A percentile compares a stretch with the other conserved stretches of the same genome.
These are phyloP conservation scores for Angomonas deanei DNA, from an alignment of 208 protist genomes.

Conservation along the genomic window DNA sequence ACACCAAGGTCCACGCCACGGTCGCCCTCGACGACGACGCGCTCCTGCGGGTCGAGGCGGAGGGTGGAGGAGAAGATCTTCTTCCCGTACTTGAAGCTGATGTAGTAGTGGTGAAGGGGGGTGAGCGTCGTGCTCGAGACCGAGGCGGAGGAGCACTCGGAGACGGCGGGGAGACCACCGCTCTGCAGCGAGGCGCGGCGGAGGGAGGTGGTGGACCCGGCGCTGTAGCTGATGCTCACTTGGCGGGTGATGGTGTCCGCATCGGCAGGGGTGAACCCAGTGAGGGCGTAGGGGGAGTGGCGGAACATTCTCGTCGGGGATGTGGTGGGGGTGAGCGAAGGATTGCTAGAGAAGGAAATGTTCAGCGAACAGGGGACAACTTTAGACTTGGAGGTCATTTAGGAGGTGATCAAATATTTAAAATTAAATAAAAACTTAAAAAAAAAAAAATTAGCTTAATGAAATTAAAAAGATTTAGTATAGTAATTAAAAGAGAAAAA, in stretches of 20 bases:
- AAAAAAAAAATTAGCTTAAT: slow-evolving; percentile 5
- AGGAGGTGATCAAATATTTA: not conserved
- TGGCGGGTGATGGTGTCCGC: slow-evolving; percentile 13
- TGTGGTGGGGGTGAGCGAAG: not conserved
- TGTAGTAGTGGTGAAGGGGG: slow-evolving; percentile 21
- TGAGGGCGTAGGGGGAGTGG: slow-evolving; percentile 57
- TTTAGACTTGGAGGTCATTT: not conserved
- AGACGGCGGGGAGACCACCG: too few relatives aligned
- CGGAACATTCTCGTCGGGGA: slow-evolving; percentile 27
- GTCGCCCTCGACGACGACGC: slow-evolving; percentile 70
- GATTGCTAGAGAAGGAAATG: slow-evolving; percentile 15
- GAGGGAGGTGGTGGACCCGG: slow-evolving; percentile 2
- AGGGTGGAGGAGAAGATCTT: slow-evolving; percentile 36
- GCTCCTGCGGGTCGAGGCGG: slow-evolving; percentile 22
- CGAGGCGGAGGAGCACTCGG: not conserved
- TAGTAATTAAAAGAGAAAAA: slow-evolving; percentile 7
- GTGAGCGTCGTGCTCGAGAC: slow-evolving; percentile 7
- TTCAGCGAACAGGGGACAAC: too few relatives aligned
- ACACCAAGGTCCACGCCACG: slow-evolving; percentile 66
- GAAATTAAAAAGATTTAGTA: not conserved
- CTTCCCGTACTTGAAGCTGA: slow-evolving; percentile 77
- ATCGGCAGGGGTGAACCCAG: slow-evolving; percentile 25
- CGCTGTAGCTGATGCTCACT: slow-evolving; percentile 7
- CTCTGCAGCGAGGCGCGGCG: slow-evolving; percentile 7
- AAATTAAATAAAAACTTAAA: slow-evolving; percentile 7